Evolutionary conservation across 2,329 filamentous ascomycete genomes (phyloP).

Genomic region (Fusarium ramigenum): DNA sequence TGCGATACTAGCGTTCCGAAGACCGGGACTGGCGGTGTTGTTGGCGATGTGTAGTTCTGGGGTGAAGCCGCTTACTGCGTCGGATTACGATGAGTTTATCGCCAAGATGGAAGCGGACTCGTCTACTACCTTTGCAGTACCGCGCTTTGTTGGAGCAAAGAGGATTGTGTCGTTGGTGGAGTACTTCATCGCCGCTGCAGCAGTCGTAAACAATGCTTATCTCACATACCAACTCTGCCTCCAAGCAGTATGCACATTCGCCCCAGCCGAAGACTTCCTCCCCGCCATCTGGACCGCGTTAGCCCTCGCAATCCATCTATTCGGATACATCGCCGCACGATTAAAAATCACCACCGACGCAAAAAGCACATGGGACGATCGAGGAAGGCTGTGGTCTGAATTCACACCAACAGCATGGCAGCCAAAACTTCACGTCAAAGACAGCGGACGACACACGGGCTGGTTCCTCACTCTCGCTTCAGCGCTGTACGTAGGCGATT

Average conservation of each 20-base stretch:
- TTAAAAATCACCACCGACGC: background rate
- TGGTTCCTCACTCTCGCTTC: slow-evolving; percentile 20
- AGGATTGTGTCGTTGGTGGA: background rate
- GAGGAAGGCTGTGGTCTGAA: background rate
- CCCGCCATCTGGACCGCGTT: slow-evolving; percentile 13
- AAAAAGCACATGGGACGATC: background rate
- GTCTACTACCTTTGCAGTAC: background rate
- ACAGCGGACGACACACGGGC: background rate
- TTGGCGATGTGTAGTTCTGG: slow-evolving; percentile 28
- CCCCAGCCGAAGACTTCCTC: slow-evolving; percentile 22
- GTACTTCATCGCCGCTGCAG: slow-evolving; percentile 1
- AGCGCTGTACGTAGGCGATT: slow-evolving; percentile 14
- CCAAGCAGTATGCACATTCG: slow-evolving; percentile 28
- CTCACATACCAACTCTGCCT: slow-evolving; percentile 22
- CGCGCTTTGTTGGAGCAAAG: background rate
- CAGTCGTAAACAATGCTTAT: slow-evolving; percentile 26
- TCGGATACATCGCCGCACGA: background rate
- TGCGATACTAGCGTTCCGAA: slow-evolving; percentile 24
- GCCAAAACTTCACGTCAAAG: background rate
- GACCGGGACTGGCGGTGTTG: slow-evolving; percentile 32
- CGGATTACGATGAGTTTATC: slow-evolving; percentile 12
- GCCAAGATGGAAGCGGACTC: background rate
- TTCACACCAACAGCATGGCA: slow-evolving; percentile 8
- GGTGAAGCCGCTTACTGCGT: slow-evolving; percentile 8
- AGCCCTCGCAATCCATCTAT: background rate